Conservation (phyloP, 2,329 filamentous ascomycete genomes). For the Sporothrix schenckii region DNA sequence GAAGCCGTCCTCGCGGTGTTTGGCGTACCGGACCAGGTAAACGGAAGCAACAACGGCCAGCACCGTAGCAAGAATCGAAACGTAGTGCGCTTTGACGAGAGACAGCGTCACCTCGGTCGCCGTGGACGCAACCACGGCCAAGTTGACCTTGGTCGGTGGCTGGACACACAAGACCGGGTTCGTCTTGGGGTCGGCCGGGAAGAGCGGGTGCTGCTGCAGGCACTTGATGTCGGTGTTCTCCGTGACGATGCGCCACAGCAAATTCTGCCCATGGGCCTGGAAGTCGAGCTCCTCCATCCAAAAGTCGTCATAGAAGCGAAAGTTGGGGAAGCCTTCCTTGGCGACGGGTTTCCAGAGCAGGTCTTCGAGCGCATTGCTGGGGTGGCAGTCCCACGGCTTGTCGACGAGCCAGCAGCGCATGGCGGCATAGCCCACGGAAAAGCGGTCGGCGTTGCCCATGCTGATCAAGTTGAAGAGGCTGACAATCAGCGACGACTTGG, state of each 20-base stretch:
- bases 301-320: conserved; percentile 34
- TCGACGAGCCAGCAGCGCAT: conserved; percentile 37
- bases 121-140: conserved; percentile 13
- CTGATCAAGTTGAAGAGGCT: conserved; percentile 36
- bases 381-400: conserved; percentile 37
- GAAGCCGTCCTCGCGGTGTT: not conserved
- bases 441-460: conserved; percentile 36
- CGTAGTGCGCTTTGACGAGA: conserved; percentile 15
- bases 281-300: conserved; percentile 35
- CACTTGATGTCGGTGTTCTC: conserved; percentile 35
- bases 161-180: conserved; percentile 33
- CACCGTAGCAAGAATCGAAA: not conserved
- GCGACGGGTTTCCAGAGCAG: conserved; percentile 33
- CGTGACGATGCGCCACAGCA: conserved; percentile 35
- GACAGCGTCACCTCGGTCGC: conserved; percentile 15
- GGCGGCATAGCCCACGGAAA: conserved; percentile 34
- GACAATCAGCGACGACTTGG: conserved; percentile 34
- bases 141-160: not conserved
- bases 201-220: conserved; percentile 34
- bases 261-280: conserved; percentile 33
- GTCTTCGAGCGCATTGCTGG: conserved; percentile 36
- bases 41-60: not conserved
- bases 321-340: conserved; percentile 30
- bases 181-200: conserved; percentile 31
- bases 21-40: not conserved